phyloP scores from a whole-genome alignment of 148 eudicot genomes.

The Diospyros kaki region DNA sequence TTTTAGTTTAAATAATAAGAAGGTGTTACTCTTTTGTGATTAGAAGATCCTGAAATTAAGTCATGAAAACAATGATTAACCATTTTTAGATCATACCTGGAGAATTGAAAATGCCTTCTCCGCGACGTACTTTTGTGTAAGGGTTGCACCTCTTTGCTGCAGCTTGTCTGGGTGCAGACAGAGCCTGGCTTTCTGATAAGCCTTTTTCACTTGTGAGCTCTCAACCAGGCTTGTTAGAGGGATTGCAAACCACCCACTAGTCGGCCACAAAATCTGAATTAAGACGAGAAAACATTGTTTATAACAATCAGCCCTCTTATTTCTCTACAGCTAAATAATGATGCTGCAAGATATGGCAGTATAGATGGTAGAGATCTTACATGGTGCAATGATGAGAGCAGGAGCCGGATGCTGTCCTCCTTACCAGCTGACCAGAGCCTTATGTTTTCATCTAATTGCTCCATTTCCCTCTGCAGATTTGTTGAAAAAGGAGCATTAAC shows the following conservation, averaged over 20 bases:
- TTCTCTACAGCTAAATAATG: background rate
- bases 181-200: constrained; percentile 53
- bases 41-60: no score
- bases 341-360: background rate
- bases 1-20: no score
- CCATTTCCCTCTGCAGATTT: constrained; percentile 25
- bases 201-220: constrained; percentile 45
- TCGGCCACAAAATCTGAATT: constrained; percentile 47
- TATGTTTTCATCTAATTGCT: constrained; percentile 34
- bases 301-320: background rate
- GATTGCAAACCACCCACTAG: constrained; percentile 48
- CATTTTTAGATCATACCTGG: constrained; percentile 32
- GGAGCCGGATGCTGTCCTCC: constrained; percentile 36
- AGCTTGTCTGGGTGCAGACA: constrained; percentile 64
- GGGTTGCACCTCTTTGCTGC: constrained; percentile 55
- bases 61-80: background rate
- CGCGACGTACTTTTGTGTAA: constrained; percentile 42
- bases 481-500: no score
- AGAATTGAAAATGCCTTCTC: constrained; percentile 46
- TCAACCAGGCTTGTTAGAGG: constrained; percentile 31
- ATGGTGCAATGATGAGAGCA: constrained; percentile 56
- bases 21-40: no score
- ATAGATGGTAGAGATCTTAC: constrained; percentile 21
- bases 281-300: background rate
- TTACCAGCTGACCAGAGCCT: constrained; percentile 45